Evolutionary conservation across 805 yeast genomes (phyloP), one percentile per base, ranked within the genome.

Genomic region (Candida stauntonica): DNA sequence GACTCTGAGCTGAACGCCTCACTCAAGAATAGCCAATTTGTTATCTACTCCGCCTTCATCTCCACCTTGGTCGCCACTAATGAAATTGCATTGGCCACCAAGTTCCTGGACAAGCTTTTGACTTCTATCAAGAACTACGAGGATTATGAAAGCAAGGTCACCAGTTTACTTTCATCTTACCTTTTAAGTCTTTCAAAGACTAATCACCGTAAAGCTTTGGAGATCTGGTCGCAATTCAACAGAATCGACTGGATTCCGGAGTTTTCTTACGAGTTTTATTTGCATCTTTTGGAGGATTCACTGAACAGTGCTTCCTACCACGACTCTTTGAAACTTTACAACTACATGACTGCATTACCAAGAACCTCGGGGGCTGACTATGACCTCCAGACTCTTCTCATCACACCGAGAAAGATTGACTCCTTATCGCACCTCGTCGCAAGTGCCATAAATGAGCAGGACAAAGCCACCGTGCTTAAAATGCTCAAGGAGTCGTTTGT

Each of bases 81-180:
- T 29, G 73, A 79, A 45, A 46, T 68, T 26, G 62, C 65, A 7
- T 48, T 70, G 29, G 79, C 86, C 4, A 68, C 81, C 1, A 65
- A 70, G 41, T 69, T 81, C 39, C 60, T 83, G 49, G 84, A 81
- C 52, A 63, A 68, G 29, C 63, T 81, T 5, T 55, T 81, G 29
- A 48, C 64, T 0, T 72, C 73, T 31, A 68, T 67, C 48, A 66
- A 65, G 49, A 50, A 57, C 17, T 58, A 60, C 34, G 54, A 57
- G 26, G 62, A 64, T 12, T 51, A 54, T 15, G 55, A 57, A 19
- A 31, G 54, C 7, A 62, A 64, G 38, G 60, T 75, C 17, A 62
- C 72, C 1, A 35, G 57, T 30, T 52, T 77, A 8, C 48, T 76
- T 24, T 67, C 79, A 3, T 58, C 64, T 11, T 77, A 71, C 45